Conservation (phyloP, 495 filamentous ascomycete genomes). For the Aspergillus incahuasiensis region DNA sequence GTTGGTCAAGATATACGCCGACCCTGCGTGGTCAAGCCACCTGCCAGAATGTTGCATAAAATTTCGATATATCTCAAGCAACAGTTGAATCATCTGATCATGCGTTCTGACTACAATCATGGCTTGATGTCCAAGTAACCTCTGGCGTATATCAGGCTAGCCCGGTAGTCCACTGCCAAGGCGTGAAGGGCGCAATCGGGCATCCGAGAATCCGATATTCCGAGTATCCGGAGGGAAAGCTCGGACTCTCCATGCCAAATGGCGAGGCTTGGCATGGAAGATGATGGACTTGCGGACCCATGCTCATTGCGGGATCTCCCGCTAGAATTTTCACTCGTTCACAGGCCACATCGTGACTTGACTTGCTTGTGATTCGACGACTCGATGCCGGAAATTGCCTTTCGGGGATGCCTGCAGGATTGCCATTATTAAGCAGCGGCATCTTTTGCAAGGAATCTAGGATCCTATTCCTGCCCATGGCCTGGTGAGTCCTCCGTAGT, state of each 20-base stretch:
- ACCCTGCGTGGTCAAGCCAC: no score
- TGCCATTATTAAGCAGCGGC: background rate
- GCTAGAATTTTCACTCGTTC: background rate
- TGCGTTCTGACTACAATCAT: background rate
- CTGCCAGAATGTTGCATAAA: no score
- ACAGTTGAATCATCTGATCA: no score
- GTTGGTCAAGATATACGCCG: no score
- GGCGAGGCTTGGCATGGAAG: background rate
- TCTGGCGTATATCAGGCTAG: background rate
- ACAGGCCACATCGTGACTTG: background rate
- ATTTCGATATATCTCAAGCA: no score
- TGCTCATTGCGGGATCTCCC: background rate
- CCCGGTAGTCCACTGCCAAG: background rate
- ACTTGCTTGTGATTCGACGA: background rate
- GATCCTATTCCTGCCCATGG: no score
- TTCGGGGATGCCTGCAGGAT: background rate
- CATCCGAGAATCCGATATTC: background rate
- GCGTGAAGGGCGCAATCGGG: background rate
- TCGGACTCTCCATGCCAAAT: background rate
- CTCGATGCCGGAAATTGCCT: background rate
- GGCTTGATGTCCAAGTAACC: background rate
- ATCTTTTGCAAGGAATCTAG: no score
- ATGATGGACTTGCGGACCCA: background rate
- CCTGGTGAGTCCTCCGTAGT: no score
- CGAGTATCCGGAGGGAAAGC: background rate